phyloP scores from a whole-genome alignment of 1,139 yeast genomes.

The Wickerhamomyces sp. region DNA sequence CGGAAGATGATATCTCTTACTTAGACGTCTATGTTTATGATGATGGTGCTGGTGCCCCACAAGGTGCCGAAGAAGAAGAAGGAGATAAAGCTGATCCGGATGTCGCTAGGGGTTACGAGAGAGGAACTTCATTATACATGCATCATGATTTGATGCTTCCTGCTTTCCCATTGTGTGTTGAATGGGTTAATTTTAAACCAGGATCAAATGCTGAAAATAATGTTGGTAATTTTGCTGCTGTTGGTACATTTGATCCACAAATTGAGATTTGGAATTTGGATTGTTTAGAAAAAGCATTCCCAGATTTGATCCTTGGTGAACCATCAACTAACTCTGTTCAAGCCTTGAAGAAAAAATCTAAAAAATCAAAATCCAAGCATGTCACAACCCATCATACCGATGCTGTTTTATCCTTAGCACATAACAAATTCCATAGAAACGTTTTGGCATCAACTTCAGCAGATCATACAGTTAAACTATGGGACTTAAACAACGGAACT shows the following conservation, averaged over 20 bases:
- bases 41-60: constrained; percentile 84
- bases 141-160: constrained; percentile 98
- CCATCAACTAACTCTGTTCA: constrained; percentile 46
- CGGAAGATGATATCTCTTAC: constrained; percentile 92
- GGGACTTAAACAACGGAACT: constrained; percentile 78
- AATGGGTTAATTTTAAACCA: constrained; percentile 83
- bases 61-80: constrained; percentile 44
- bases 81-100: constrained; percentile 22
- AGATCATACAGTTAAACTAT: constrained; percentile 86
- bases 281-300: constrained; percentile 88
- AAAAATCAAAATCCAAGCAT: constrained; percentile 48
- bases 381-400: constrained; percentile 84
- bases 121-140: constrained; percentile 77
- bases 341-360: constrained; percentile 39
- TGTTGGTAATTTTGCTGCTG: constrained; percentile 86
- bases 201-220: constrained; percentile 37
- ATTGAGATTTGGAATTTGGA: constrained; percentile 97
- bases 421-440: constrained; percentile 76
- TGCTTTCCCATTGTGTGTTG: constrained; percentile 93
- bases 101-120: constrained; percentile 21
- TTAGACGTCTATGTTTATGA: constrained; percentile 93
- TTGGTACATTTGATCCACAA: constrained; percentile 96
- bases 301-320: constrained; percentile 88
- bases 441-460: constrained; percentile 94
- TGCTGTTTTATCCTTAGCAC: constrained; percentile 84